A percentile compares a stretch with the other conserved stretches of the same genome.
These are phyloP conservation scores for Erodium texanum DNA, from an alignment of 441 rosid genomes.

Conservation along the genomic window DNA sequence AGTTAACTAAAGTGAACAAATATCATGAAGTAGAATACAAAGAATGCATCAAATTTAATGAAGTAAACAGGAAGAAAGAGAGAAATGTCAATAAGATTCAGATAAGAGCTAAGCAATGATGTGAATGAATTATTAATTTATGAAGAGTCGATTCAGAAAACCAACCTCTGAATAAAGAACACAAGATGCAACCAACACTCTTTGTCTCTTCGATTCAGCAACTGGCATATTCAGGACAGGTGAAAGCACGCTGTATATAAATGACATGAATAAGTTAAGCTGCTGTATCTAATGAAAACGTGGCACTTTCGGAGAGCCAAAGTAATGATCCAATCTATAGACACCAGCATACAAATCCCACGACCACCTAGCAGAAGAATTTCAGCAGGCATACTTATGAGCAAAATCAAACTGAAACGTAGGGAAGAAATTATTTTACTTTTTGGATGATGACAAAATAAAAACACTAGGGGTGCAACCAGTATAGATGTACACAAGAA, in stretches of 20 bases:
- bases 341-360: neutral
- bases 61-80: slow-evolving; percentile 17
- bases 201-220: slow-evolving; percentile 93
- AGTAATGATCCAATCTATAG: neutral
- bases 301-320: slow-evolving; percentile 2
- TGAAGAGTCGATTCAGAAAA: slow-evolving; percentile 9
- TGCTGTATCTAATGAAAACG: slow-evolving; percentile 16
- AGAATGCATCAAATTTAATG: slow-evolving; percentile 13
- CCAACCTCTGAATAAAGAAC: slow-evolving; percentile 94
- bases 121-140: slow-evolving; percentile 3
- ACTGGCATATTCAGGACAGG: slow-evolving; percentile 96
- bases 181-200: slow-evolving; percentile 97
- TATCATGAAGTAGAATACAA: slow-evolving; percentile 11
- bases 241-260: slow-evolving; percentile 77
- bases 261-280: slow-evolving; percentile 26
- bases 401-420: too few species aligned
- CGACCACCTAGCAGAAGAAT: too few species aligned
- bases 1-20: slow-evolving; percentile 22
- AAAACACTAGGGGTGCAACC: too few species aligned
- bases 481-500: too few species aligned
- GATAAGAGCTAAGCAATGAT: slow-evolving; percentile 22
- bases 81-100: slow-evolving; percentile 10
- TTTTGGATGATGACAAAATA: too few species aligned
- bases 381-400: too few species aligned
- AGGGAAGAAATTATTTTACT: too few species aligned